phyloP scores from a whole-genome alignment of 345 rosid species.

The Durio zibethinus region DNA sequence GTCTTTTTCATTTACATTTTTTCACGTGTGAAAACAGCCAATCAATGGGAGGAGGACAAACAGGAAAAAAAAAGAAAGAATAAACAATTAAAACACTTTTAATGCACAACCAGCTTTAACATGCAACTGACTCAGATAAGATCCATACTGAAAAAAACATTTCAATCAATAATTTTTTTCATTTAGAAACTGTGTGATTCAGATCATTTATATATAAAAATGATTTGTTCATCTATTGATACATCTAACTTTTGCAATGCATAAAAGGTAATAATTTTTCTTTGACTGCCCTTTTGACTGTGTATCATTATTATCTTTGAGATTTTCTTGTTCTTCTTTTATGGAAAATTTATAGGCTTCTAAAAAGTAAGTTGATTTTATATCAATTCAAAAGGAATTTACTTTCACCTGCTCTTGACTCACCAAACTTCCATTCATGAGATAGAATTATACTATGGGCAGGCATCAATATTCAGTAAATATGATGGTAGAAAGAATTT shows the following conservation, averaged over 20 bases:
- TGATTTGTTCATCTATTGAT: neutral
- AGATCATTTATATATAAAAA: neutral
- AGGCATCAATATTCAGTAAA: neutral
- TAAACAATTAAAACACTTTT: neutral
- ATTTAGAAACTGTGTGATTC: neutral
- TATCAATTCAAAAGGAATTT: neutral
- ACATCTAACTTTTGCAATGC: neutral
- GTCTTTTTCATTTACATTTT: neutral
- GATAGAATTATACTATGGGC: neutral
- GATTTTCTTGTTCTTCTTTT: too few relatives aligned
- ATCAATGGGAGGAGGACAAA: neutral
- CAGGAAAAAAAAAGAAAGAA: neutral
- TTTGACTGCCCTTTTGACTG: constrained; percentile 6
- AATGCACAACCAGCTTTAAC: neutral
- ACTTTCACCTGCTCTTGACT: neutral
- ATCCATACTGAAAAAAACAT: neutral
- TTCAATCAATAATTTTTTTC: neutral
- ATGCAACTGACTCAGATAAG: neutral
- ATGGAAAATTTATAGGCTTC: too few relatives aligned
- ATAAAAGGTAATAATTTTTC: neutral
- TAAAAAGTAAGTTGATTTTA: too few relatives aligned
- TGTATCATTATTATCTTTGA: neutral
- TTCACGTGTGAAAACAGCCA: neutral
- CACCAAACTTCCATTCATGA: neutral
- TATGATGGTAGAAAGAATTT: constrained; percentile 4